A percentile compares a stretch with the other conserved stretches of the same genome.
Evolutionary conservation across 1,284 basidiomycete genomes (phyloP).

Genomic region (Puccinia hordei): DNA sequence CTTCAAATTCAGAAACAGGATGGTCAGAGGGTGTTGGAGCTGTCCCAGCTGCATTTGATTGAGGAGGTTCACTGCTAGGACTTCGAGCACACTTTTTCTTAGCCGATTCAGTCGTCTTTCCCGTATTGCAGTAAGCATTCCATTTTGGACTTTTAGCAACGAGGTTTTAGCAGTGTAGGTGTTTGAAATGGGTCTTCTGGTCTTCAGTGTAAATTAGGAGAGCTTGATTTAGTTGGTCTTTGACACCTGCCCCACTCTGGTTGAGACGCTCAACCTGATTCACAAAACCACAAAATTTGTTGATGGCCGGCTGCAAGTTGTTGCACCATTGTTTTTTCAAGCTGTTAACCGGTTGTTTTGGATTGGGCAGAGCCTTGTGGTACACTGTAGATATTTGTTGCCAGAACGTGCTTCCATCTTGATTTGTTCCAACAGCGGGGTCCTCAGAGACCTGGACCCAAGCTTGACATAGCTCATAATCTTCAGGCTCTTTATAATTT

Average conservation of each 20-base stretch:
- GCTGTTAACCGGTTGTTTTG: too few relatives aligned
- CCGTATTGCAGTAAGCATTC: too few relatives aligned
- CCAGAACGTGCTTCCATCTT: conserved; percentile 6
- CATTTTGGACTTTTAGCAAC: neutral
- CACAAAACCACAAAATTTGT: conserved; percentile 5
- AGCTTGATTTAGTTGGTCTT: neutral
- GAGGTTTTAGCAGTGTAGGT: neutral
- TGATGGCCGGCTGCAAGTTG: neutral
- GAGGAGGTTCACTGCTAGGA: too few relatives aligned
- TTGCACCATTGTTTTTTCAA: neutral
- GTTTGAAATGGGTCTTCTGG: neutral
- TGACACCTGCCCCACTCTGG: neutral
- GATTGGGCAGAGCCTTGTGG: neutral
- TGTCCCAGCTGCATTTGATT: too few relatives aligned
- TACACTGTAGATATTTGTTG: neutral
- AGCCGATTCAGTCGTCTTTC: too few relatives aligned
- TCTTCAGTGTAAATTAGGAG: neutral
- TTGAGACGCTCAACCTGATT: neutral
- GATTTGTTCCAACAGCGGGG: conserved; percentile 14
- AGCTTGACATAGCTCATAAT: too few relatives aligned
- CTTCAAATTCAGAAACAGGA: neutral
- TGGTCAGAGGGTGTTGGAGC: neutral
- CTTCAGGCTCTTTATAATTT: too few relatives aligned
- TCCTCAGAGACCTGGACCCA: too few relatives aligned
- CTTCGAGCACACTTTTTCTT: too few relatives aligned